A percentile compares a stretch with the other conserved stretches of the same genome.
Conservation (phyloP, 2,329 filamentous ascomycete species). For the Polytolypa hystricis region DNA sequence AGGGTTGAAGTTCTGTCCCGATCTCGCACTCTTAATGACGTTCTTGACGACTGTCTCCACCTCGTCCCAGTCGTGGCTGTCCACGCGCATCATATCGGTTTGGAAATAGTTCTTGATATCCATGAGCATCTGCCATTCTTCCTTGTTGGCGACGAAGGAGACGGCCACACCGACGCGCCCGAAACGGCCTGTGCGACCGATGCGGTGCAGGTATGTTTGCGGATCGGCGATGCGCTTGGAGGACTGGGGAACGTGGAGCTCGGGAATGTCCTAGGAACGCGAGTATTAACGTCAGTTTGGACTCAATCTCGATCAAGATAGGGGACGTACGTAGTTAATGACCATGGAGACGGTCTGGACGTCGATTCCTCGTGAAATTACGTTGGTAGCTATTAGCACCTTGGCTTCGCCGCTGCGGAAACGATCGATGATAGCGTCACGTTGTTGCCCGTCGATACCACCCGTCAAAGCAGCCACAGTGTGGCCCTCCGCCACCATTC, state of each 20-base stretch:
- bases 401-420: slow-evolving; percentile 84
- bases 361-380: slow-evolving; percentile 91
- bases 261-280: slow-evolving; percentile 55
- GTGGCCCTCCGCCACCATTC: slow-evolving; percentile 82
- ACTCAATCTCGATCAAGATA: neutral
- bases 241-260: slow-evolving; percentile 45
- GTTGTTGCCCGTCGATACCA: slow-evolving; percentile 69
- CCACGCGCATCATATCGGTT: slow-evolving; percentile 69
- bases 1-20: slow-evolving; percentile 26
- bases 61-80: slow-evolving; percentile 80
- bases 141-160: slow-evolving; percentile 80
- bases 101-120: slow-evolving; percentile 71
- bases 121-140: slow-evolving; percentile 67
- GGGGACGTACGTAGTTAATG: slow-evolving; percentile 69
- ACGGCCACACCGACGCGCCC: slow-evolving; percentile 93
- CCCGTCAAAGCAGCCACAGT: slow-evolving; percentile 84
- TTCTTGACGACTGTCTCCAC: slow-evolving; percentile 74
- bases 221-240: slow-evolving; percentile 63
- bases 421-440: slow-evolving; percentile 72
- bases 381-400: slow-evolving; percentile 95
- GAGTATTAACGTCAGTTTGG: neutral
- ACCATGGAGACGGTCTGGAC: slow-evolving; percentile 90
- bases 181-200: slow-evolving; percentile 92
- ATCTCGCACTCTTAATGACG: slow-evolving; percentile 51
- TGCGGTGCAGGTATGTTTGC: slow-evolving; percentile 95